Evolutionary conservation across 352 stramenopile genomes (phyloP).

Genomic region (Phytophthora constricta): DNA sequence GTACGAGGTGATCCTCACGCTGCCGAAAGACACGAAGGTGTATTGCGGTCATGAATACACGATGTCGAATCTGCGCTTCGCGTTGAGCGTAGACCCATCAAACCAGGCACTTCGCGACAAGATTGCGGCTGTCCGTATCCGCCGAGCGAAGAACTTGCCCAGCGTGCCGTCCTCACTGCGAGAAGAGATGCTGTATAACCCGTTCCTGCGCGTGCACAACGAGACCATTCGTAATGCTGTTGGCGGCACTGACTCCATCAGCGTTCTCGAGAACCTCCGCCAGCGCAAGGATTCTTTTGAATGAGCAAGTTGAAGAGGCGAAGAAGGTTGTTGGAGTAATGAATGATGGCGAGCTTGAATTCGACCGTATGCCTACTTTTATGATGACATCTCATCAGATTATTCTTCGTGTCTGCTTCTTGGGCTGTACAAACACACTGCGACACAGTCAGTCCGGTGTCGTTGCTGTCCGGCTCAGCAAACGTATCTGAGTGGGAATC

Average conservation of each 20-base stretch:
- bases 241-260: constrained; percentile 76
- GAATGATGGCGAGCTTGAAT: constrained; percentile 2
- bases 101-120: constrained; percentile 90
- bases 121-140: constrained; percentile 81
- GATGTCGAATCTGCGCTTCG: constrained; percentile 93
- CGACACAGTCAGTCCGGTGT: not conserved
- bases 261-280: constrained; percentile 82
- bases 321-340: too few relatives aligned
- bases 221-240: constrained; percentile 85
- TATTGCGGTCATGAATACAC: constrained; percentile 95
- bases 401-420: constrained; percentile 1
- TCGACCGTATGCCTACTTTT: constrained; percentile 8
- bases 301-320: constrained; percentile 22
- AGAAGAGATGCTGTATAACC: constrained; percentile 90
- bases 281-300: constrained; percentile 80
- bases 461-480: too few relatives aligned
- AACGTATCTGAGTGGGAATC: constrained; percentile 5
- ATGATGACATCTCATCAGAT: constrained; percentile 5
- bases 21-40: constrained; percentile 87
- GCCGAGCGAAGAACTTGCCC: constrained; percentile 84
- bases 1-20: constrained; percentile 86
- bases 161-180: constrained; percentile 91
- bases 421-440: not conserved
- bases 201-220: constrained; percentile 86
- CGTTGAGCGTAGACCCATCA: constrained; percentile 92